phyloP scores from a whole-genome alignment of 2,329 filamentous ascomycete genomes.

The Diaporthe sp. region DNA sequence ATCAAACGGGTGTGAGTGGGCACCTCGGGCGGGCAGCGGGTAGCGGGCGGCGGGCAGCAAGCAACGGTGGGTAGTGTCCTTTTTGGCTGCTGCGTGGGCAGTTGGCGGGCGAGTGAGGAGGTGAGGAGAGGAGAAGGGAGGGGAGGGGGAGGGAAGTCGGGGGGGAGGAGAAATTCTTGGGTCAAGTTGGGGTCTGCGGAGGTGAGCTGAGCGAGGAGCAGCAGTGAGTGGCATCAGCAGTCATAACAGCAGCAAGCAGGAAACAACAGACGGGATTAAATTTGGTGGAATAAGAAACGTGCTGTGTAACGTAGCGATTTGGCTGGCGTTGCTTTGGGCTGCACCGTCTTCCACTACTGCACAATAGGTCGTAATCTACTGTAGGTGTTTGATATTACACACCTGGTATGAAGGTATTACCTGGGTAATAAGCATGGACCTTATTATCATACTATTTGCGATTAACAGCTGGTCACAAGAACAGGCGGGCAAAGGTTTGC shows the following conservation, averaged over 20 bases:
- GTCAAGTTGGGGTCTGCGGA: conserved; percentile 22
- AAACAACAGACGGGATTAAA: background rate
- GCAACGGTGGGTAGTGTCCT: background rate
- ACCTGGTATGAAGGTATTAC: background rate
- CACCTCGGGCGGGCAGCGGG: conserved; percentile 15
- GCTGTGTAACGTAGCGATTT: conserved; percentile 8
- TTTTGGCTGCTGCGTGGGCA: background rate
- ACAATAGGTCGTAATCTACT: background rate
- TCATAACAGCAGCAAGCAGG: background rate
- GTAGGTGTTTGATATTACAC: background rate
- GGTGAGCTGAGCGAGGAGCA: no score
- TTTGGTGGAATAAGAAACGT: background rate
- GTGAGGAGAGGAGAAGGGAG: conserved; percentile 5
- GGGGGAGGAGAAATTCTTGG: conserved; percentile 17
- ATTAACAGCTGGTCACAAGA: background rate
- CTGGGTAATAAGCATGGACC: background rate
- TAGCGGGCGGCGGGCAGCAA: background rate
- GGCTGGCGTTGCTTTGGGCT: background rate
- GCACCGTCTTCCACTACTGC: conserved; percentile 1
- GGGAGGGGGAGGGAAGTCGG: background rate
- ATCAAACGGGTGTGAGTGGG: conserved; percentile 30
- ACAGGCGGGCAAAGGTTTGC: background rate
- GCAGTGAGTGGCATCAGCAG: background rate
- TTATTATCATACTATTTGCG: background rate
- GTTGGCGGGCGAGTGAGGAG: background rate